Base-by-base conservation (phyloP, 2,329 filamentous ascomycete species). In the Cordyceps tenuipes region DNA sequence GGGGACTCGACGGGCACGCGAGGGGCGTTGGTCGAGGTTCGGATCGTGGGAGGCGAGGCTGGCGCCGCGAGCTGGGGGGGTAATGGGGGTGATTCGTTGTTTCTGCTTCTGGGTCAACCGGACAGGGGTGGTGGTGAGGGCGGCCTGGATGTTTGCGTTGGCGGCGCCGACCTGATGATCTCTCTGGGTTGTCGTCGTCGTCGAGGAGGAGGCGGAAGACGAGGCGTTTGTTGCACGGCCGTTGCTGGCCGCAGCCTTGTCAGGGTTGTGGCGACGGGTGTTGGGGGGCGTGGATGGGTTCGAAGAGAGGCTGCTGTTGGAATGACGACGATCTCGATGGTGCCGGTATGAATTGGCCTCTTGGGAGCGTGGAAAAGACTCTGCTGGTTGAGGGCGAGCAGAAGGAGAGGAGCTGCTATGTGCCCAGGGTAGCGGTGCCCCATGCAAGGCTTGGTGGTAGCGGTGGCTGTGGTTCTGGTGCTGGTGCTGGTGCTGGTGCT, bases 251-350 rank as follows among this genome's bases (percentile, higher is more conserved):
- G 36, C 26, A 36, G 36, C 26, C 34, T 43, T 36, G 12, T 36
- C 34, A 10, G 34, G 34, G 10, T 36, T 15, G 62, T 87, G 83
- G 15, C 84, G 82, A 54, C 83, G 79, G 21, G 82, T 80, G 39
- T 21, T 26, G 26, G 72, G 68, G 63, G 77, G 76, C 63, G 76
- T 77, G n/a, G 82, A 83, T 61, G 80, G 72, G 59, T 78, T 75
- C 67, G 78, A 81, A 19, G 77, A 73, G 64, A 86, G 83, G 51
- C 83, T 85, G 69, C 82, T 85, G 72, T 84, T 85, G n/a, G 82
- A 81, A 64, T 82, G 79, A 31, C 70, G 54, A 68, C 65, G 26
- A 50, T 59, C 43, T 57, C 58, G 56, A 63, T 60, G 31, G 12
- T 34, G 46, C 12, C 5, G 56, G 62, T 5, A 31, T 3, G 17